Conservation (phyloP, 805 yeast species). For the Komagataella pseudopastoris region DNA sequence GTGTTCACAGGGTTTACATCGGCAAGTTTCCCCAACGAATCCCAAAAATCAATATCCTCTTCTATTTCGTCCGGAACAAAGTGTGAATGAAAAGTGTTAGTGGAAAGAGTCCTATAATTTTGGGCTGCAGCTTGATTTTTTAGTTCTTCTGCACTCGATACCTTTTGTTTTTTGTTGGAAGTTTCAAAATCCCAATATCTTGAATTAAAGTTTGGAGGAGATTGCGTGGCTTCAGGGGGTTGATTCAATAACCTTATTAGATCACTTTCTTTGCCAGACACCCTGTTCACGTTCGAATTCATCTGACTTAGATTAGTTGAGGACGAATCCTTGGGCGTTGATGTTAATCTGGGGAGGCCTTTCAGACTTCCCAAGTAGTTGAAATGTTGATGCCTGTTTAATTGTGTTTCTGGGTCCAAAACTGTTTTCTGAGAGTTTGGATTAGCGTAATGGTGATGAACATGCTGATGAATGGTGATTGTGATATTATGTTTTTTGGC, state of each 20-base stretch:
- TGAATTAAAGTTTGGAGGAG: neutral
- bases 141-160: neutral
- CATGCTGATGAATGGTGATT: conserved; percentile 74
- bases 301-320: neutral
- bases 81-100: neutral
- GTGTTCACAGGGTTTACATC: conserved; percentile 17
- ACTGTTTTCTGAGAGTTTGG: conserved; percentile 16
- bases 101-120: neutral
- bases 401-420: conserved; percentile 36
- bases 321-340: conserved; percentile 10
- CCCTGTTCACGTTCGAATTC: neutral
- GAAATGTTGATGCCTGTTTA: conserved; percentile 55
- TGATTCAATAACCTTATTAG: conserved; percentile 29
- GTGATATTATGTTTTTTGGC: conserved; percentile 45
- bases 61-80: conserved; percentile 33
- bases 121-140: neutral
- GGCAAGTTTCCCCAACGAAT: conserved; percentile 45
- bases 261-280: conserved; percentile 22
- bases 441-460: conserved; percentile 62
- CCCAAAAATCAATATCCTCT: conserved; percentile 63
- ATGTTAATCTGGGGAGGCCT: conserved; percentile 55
- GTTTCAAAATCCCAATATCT: conserved; percentile 2
- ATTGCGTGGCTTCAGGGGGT: conserved; percentile 3
- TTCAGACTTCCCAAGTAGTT: conserved; percentile 61
- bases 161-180: conserved; percentile 4